Base-by-base conservation (phyloP, 2,329 filamentous ascomycete species). In the Fusarium longipes region DNA sequence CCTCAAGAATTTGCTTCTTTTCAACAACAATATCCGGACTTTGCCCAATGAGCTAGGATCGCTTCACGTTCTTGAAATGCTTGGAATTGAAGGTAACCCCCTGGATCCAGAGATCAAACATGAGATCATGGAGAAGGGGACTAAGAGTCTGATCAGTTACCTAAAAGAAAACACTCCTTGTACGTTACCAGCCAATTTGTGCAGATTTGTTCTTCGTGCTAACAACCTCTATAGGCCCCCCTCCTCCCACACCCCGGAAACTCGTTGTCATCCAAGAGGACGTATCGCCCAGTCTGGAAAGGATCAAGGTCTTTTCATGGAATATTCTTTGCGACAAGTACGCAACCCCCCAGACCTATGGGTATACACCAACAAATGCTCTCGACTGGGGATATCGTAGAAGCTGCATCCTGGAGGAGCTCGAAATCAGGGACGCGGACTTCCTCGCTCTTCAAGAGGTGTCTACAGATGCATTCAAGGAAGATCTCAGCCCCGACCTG, bases 261-360 rank as follows among this genome's bases (percentile, higher is more conserved):
- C 90, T 90, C 80, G 87, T 97, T 61, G 85, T 91, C n/a, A 86
- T 98, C 24, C 90, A 88, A 70, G 87, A 89, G 77, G 90, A 91
- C 66, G 82, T 84, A 55, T 84, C 81, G 77, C 72, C 84, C 2
- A 82, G 76, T 53, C 78, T 87, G 65, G 88, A 97, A 74, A 90
- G 88, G 52, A 88, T 98, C 76, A 93, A 92, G 57, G 90, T 97
- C 10, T 84, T 98, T 64, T 96, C 93, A 22, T 97, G 96, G 89
- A 99, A 99, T 77, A 97, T 95, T 44, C 86, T 99, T 12, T 97
- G 95, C 79, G 93, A 97, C 79, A 93, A 93, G 74, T 97, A 96
- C 73, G 94, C 94, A 6, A 97, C 94, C 0, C 85, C 89, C 54
- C 85, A 89, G 54, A 88, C 92, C 65, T 98, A 97, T 76, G 95